Percentiles rank a stretch among this genome's conserved stretches.
phyloP scores from a whole-genome alignment of 1,284 basidiomycete genomes.

The Ustilago trichophora region DNA sequence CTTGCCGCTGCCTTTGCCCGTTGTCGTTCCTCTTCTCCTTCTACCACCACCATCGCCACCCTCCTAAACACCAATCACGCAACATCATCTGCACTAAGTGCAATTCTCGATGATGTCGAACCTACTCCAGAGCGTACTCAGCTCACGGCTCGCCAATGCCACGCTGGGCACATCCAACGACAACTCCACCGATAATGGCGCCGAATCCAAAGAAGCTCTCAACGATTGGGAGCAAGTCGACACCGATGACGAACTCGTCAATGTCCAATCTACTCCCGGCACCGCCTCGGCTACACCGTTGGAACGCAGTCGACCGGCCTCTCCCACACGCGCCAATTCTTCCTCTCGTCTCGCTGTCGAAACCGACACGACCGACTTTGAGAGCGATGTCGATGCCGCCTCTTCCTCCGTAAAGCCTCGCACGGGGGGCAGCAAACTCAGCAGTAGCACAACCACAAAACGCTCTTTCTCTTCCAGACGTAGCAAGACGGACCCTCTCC shows the following conservation, averaged over 20 bases:
- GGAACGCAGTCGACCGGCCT: constrained; percentile 39
- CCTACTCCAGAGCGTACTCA: constrained; percentile 52
- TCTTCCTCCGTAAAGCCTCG: constrained; percentile 3
- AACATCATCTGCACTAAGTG: neutral
- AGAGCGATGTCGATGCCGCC: constrained; percentile 19
- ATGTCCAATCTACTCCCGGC: constrained; percentile 31
- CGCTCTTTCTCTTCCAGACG: constrained; percentile 15
- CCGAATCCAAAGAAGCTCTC: constrained; percentile 22
- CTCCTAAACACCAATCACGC: neutral
- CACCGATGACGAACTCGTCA: constrained; percentile 50
- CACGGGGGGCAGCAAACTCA: constrained; percentile 11
- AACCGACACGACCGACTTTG: constrained; percentile 42
- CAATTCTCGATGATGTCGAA: constrained; percentile 44
- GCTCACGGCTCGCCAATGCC: constrained; percentile 51
- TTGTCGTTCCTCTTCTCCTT: too few relatives aligned
- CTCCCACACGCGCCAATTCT: constrained; percentile 24
- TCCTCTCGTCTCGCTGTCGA: constrained; percentile 38
- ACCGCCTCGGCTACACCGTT: constrained; percentile 46
- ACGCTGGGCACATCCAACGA: constrained; percentile 23
- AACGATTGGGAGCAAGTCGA: constrained; percentile 57
- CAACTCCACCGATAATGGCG: neutral
- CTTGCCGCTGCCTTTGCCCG: neutral
- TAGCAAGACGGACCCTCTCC: constrained; percentile 56
- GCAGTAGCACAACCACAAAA: neutral
- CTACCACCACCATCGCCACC: neutral